Evolutionary conservation across 2,329 filamentous ascomycete genomes (phyloP).

Genomic region (Aaosphaeria arxii): DNA sequence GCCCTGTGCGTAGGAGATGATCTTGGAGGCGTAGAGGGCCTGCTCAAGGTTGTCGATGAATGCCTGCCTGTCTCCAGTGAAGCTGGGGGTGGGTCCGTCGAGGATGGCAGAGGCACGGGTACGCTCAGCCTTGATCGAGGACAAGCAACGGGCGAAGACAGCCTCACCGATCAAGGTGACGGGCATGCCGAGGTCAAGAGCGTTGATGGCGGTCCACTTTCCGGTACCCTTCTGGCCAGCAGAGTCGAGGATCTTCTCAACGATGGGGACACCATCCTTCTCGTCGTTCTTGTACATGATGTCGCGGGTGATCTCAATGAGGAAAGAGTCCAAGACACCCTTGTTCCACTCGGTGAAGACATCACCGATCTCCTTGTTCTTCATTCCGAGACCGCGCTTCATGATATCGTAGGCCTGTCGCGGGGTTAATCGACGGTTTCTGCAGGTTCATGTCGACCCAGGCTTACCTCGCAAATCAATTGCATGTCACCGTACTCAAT

Average conservation of each 20-base stretch:
- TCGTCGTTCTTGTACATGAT: slow-evolving; percentile 99
- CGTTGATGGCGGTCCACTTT: slow-evolving; percentile 99
- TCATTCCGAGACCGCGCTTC: slow-evolving; percentile 92
- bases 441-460: neutral
- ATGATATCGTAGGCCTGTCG: slow-evolving; percentile 95
- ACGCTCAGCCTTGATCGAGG: slow-evolving; percentile 92
- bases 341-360: slow-evolving; percentile 96
- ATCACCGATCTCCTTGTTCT: slow-evolving; percentile 92
- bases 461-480: slow-evolving; percentile 90
- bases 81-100: slow-evolving; percentile 71
- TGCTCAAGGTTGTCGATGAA: slow-evolving; percentile 98
- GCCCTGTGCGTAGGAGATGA: slow-evolving; percentile 98
- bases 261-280: slow-evolving; percentile 73
- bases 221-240: slow-evolving; percentile 98
- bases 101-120: slow-evolving; percentile 76
- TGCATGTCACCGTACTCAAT: slow-evolving; percentile 99
- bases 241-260: slow-evolving; percentile 99
- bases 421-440: slow-evolving; percentile 8
- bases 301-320: slow-evolving; percentile 98
- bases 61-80: slow-evolving; percentile 85
- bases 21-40: slow-evolving; percentile 98
- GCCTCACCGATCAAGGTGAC: slow-evolving; percentile 97
- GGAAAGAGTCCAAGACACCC: slow-evolving; percentile 94
- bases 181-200: slow-evolving; percentile 96
- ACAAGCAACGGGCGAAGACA: slow-evolving; percentile 92